phyloP scores from a whole-genome alignment of 306 rosid genomes.

The Crotalaria pallida region DNA sequence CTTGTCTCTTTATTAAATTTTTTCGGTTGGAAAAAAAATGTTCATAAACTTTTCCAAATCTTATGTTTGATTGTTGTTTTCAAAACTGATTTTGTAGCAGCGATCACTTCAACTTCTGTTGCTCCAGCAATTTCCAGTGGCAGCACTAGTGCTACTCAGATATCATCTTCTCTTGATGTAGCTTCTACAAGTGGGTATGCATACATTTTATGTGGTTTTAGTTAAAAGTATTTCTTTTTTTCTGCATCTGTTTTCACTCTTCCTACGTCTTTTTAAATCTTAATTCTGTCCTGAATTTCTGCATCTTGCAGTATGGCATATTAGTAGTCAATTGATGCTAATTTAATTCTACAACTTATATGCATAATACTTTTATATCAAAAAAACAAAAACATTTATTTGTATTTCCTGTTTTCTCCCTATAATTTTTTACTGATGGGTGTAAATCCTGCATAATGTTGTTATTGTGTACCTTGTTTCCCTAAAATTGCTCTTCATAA shows the following conservation, averaged over 20 bases:
- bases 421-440: neutral
- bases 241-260: neutral
- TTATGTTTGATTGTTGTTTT: neutral
- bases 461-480: conserved; percentile 6
- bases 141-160: conserved; percentile 52
- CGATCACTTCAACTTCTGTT: conserved; percentile 41
- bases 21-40: neutral
- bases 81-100: conserved; percentile 41
- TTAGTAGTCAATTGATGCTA: neutral
- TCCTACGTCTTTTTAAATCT: neutral
- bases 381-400: neutral
- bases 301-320: neutral
- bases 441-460: neutral
- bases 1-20: neutral
- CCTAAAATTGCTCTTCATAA: neutral
- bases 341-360: neutral
- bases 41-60: neutral
- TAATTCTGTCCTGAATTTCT: neutral
- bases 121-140: conserved; percentile 44
- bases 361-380: neutral
- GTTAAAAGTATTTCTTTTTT: neutral
- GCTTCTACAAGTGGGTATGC: conserved; percentile 80
- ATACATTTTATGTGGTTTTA: neutral
- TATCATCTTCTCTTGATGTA: conserved; percentile 49
- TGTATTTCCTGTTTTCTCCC: neutral